phyloP scores from a whole-genome alignment of 2,329 filamentous ascomycete genomes.

The Epichloe coenophiala region DNA sequence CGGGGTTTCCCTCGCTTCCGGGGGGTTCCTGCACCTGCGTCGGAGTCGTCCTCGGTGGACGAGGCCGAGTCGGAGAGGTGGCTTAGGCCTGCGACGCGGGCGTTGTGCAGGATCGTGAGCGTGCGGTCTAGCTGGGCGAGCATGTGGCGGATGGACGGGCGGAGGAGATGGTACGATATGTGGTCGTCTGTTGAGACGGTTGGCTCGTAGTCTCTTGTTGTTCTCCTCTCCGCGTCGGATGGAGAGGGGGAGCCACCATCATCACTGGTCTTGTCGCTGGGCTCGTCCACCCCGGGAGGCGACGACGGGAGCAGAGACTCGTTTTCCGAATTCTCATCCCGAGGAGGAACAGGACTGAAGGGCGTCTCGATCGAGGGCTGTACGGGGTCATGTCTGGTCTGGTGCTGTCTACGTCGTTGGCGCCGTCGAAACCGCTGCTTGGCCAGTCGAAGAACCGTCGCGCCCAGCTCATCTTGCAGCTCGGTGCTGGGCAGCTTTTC shows the following conservation, averaged over 20 bases:
- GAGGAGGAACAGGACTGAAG: neutral
- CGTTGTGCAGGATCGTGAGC: slow-evolving; percentile 56
- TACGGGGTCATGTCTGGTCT: too few relatives aligned
- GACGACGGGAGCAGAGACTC: slow-evolving; percentile 5
- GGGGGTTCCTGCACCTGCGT: slow-evolving; percentile 7
- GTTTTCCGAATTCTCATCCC: neutral
- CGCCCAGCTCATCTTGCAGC: slow-evolving; percentile 58
- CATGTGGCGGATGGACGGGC: slow-evolving; percentile 56
- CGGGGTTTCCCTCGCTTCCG: slow-evolving; percentile 16
- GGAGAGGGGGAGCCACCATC: neutral
- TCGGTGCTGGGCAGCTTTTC: slow-evolving; percentile 39
- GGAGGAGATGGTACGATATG: slow-evolving; percentile 47
- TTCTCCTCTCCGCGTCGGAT: neutral
- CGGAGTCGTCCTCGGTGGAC: slow-evolving; percentile 24
- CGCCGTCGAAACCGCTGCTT: slow-evolving; percentile 45
- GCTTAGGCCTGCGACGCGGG: slow-evolving; percentile 36
- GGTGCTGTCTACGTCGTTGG: slow-evolving; percentile 7
- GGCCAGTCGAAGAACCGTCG: slow-evolving; percentile 50
- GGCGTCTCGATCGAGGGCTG: slow-evolving; percentile 6
- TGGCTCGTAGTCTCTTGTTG: slow-evolving; percentile 26
- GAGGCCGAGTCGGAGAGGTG: slow-evolving; percentile 25
- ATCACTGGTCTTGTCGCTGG: neutral
- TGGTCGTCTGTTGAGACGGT: slow-evolving; percentile 59
- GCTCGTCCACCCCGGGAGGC: slow-evolving; percentile 2
- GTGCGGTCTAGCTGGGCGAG: slow-evolving; percentile 56